Percentiles rank a stretch among this genome's conserved stretches.
These are phyloP conservation scores for Plantago coronopus DNA, from an alignment of 305 asterid genomes.

Conservation along the genomic window DNA sequence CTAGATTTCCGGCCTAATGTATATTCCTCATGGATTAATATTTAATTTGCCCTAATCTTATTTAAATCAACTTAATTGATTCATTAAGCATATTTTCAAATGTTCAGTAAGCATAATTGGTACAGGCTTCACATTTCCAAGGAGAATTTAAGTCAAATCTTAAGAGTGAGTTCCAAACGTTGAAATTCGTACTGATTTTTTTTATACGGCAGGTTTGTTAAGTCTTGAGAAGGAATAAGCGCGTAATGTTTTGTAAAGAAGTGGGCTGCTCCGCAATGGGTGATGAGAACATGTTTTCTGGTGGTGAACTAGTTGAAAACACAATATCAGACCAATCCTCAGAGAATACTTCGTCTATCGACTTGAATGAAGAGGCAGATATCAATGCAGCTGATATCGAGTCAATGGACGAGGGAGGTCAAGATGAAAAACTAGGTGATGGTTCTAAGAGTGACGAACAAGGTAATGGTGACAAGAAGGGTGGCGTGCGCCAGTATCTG, in stretches of 20 bases:
- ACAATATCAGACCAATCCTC: conserved; percentile 33
- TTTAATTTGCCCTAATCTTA: too few species aligned
- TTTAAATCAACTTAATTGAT: too few species aligned
- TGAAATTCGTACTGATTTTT: too few species aligned
- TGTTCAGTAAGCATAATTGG: too few species aligned
- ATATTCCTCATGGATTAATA: background rate
- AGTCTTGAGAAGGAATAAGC: too few species aligned
- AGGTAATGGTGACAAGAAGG: conserved; percentile 34
- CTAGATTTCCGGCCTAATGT: background rate
- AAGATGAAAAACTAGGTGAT: conserved; percentile 26
- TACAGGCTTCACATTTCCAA: too few species aligned
- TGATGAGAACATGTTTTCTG: conserved; percentile 24
- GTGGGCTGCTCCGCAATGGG: conserved; percentile 23
- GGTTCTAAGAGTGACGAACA: conserved; percentile 14
- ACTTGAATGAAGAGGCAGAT: conserved; percentile 60
- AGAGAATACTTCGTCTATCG: conserved; percentile 41
- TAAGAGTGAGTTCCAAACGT: too few species aligned
- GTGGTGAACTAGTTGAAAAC: conserved; percentile 12
- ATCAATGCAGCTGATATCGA: conserved; percentile 22
- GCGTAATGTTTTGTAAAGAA: background rate
- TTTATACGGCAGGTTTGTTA: too few species aligned
- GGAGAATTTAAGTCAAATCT: too few species aligned
- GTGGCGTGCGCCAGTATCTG: conserved; percentile 55
- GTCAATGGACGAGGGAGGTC: conserved; percentile 3
- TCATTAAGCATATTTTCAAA: too few species aligned